phyloP scores from a whole-genome alignment of 768 basidiomycete genomes.

The Agrocybe pediades region DNA sequence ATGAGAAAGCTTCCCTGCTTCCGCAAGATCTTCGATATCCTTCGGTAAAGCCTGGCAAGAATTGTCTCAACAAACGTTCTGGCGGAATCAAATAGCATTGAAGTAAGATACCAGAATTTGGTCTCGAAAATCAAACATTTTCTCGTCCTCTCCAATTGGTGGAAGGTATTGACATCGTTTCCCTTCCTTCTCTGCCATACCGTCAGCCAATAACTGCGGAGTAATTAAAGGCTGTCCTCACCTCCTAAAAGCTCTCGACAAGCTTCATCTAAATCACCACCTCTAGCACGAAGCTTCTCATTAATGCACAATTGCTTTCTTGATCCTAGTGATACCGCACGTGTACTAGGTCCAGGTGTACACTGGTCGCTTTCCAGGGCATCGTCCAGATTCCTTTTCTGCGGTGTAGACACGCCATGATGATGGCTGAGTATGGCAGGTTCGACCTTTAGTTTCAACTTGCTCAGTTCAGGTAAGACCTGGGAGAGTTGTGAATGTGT shows the following conservation, averaged over 20 bases:
- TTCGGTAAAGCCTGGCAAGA: slow-evolving; percentile 86
- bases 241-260: slow-evolving; percentile 83
- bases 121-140: slow-evolving; percentile 83
- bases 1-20: slow-evolving; percentile 62
- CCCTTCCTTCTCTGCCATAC: slow-evolving; percentile 54
- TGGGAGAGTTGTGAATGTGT: slow-evolving; percentile 97
- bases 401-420: slow-evolving; percentile 16
- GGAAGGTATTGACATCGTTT: slow-evolving; percentile 82
- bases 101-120: slow-evolving; percentile 70
- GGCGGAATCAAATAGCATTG: neutral
- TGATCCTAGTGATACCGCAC: slow-evolving; percentile 86
- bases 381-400: slow-evolving; percentile 22
- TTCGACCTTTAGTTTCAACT: slow-evolving; percentile 51
- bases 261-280: slow-evolving; percentile 80
- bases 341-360: slow-evolving; percentile 31
- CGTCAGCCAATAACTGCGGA: neutral
- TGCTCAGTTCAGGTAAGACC: slow-evolving; percentile 80
- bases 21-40: slow-evolving; percentile 92
- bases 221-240: slow-evolving; percentile 25
- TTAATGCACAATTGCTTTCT: slow-evolving; percentile 94
- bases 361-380: slow-evolving; percentile 23
- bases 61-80: neutral
- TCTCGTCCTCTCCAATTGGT: slow-evolving; percentile 60
- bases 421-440: slow-evolving; percentile 27
- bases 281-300: slow-evolving; percentile 64